Evolutionary conservation across 805 yeast genomes (phyloP), one percentile per base, ranked within the genome.

Genomic region (Pichia ethanolica): DNA sequence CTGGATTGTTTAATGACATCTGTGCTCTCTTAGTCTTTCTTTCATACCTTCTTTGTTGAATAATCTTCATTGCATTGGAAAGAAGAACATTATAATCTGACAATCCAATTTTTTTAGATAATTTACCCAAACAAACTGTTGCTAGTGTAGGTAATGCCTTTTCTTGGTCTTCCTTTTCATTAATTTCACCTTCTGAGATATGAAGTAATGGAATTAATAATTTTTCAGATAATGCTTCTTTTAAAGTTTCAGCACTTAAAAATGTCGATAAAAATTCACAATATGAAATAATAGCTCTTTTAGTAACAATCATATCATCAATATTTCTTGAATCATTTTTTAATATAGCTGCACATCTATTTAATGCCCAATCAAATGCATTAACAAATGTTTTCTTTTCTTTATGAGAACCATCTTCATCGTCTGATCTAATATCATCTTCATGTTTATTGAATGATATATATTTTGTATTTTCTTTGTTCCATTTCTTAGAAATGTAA

Each of bases 1-100:
- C 96, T 0, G 98, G 98, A 5, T 84, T 86, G 25, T 74, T 77
- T 10, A 90, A 73, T 3, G 89, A 85, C 62, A 88, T 68, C 51
- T 85, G 82, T 0, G 95, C 85, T 50, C 89, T 74, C 61, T 82
- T 83, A 0, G 86, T 77, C 61, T 75, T 81, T 66, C 97, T 79
- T 44, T 88, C 95, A 51, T 76, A 75, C 59, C 97, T 78, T 64
- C 88, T 78, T 35, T 71, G 70, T 32, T 66, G 68, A 27, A 90
- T 83, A 14, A 59, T 59, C 54, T 75, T 79, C 61, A 81, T 79
- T n/a, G 89, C 93, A 42, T 70, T 70, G 1, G 86, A 70, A 60
- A 82, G 84, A 2, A 78, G 67, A 25, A 70, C 64, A 11, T 87
- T 76, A 61, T 83, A 91, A 28, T 74, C 81, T 0, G 89, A 74